Conservation (phyloP, 1,284 basidiomycete genomes). For the Puccinia hordei region DNA sequence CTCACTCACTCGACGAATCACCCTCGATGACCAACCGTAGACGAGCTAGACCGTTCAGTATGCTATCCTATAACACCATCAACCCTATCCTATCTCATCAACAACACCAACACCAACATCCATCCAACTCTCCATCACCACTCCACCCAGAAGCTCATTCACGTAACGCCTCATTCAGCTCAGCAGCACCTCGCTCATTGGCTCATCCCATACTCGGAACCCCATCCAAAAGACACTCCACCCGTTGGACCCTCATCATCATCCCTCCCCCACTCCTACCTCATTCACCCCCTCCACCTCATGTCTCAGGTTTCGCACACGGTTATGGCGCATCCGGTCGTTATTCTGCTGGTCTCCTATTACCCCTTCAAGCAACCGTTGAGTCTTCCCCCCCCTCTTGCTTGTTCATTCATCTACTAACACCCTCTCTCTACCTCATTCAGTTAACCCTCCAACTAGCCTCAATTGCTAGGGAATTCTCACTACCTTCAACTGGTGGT, state of each 20-base stretch:
- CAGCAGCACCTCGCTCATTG: neutral
- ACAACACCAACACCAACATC: neutral
- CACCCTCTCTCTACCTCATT: neutral
- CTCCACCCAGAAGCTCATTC: neutral
- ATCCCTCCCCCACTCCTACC: conserved; percentile 68
- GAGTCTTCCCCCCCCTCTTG: conserved; percentile 55
- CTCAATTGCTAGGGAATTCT: conserved; percentile 76
- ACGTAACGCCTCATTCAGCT: conserved; percentile 22
- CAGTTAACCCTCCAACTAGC: conserved; percentile 73
- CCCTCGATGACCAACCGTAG: conserved; percentile 1
- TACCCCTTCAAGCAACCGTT: conserved; percentile 75
- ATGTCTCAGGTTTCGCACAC: conserved; percentile 61
- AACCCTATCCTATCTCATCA: neutral
- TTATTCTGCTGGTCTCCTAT: conserved; percentile 69
- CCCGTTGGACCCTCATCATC: conserved; percentile 67
- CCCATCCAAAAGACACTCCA: conserved; percentile 13
- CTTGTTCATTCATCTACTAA: neutral
- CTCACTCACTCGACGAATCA: conserved; percentile 21
- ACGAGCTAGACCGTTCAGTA: conserved; percentile 26
- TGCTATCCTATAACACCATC: conserved; percentile 32
- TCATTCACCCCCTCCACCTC: conserved; percentile 67
- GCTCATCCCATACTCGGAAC: neutral
- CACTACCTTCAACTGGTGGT: conserved; percentile 72
- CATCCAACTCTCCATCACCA: neutral
- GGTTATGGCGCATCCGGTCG: conserved; percentile 68